These are phyloP conservation scores for Hypoxylon sp. DNA, from an alignment of 2,329 filamentous ascomycete species.

Conservation along the genomic window DNA sequence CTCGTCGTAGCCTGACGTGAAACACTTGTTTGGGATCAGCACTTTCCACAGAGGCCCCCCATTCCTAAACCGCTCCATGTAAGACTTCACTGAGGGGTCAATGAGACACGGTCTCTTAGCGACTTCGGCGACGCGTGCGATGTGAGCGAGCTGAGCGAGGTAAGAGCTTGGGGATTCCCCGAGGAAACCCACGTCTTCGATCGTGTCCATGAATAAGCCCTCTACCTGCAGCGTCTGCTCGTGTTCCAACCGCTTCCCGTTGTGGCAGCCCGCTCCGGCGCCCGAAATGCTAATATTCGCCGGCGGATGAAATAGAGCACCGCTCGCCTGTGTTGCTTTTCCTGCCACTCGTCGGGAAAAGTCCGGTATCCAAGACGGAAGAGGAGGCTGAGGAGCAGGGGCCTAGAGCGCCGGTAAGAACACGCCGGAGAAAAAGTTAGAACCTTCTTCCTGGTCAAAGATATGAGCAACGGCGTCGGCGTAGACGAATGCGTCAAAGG, in stretches of 20 bases:
- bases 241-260: slow-evolving; percentile 6
- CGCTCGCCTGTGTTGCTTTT: slow-evolving; percentile 2
- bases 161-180: not conserved
- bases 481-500: no score
- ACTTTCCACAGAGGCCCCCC: slow-evolving; percentile 6
- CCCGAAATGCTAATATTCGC: slow-evolving; percentile 9
- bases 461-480: slow-evolving; percentile 10
- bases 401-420: slow-evolving; percentile 7
- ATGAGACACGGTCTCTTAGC: slow-evolving; percentile 1
- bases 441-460: slow-evolving; percentile 10
- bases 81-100: not conserved
- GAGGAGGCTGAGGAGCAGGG: slow-evolving; percentile 12
- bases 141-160: not conserved
- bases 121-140: not conserved
- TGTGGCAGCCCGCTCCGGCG: slow-evolving; percentile 1
- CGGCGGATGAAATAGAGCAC: slow-evolving; percentile 3
- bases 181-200: slow-evolving; percentile 12
- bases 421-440: slow-evolving; percentile 2
- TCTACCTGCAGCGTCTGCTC: slow-evolving; percentile 11
- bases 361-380: slow-evolving; percentile 16
- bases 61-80: slow-evolving; percentile 1
- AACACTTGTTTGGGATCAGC: slow-evolving; percentile 3
- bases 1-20: slow-evolving; percentile 8
- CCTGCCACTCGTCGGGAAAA: slow-evolving; percentile 1
- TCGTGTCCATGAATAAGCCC: slow-evolving; percentile 18